Base-by-base conservation (phyloP, 139 green algal genomes). In the Chlamydomonas incerta region DNA sequence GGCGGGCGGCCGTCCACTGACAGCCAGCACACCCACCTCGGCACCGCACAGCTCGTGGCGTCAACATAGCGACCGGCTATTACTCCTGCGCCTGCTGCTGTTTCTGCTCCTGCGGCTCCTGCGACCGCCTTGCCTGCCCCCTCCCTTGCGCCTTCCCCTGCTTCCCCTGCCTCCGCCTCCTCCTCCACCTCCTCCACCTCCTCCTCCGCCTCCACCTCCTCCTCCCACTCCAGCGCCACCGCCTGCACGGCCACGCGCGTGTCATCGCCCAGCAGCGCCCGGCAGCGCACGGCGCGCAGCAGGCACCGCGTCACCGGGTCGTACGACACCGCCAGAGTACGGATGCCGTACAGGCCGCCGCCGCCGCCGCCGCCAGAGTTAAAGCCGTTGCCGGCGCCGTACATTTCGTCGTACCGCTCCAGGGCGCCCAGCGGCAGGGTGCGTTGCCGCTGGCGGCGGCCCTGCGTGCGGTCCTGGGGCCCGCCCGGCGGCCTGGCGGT, bases 271-370 rank as follows among this genome's bases (percentile, higher is more conserved):
- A 85, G 2, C 50, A 85, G 79, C 65, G 47, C 3, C 47, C 20
- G 23, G 5, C 18, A 60, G 0, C 46, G 66, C 23, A 85, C 66
- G 13, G 79, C 79, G 10, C 79, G 79, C 66, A 85, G 23, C 47
- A 85, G 47, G 24, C 20, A 20, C 21, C 66, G 24, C 10, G 47
- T 65, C 0, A 67, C 63, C 2, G 79, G 63, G 9, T 85, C 79
- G n/a, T 85, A 85, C 46, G 33, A 52, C 50, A 85, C 66, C 2
- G 79, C 79, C 8, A 75, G 23, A 4, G 79, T 85, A 52, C 65
- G 65, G 50, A 85, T 33, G 26, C 66, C 79, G 46, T 68, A n/a
- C n/a, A n/a, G n/a, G n/a, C n/a, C n/a, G n/a, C n/a, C n/a, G n/a
- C n/a, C n/a, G n/a, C n/a, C n/a, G n/a, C n/a, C n/a, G n/a, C n/a